Conservation (phyloP, 2,329 filamentous ascomycete species). For the Colletotrichum plurivorum region DNA sequence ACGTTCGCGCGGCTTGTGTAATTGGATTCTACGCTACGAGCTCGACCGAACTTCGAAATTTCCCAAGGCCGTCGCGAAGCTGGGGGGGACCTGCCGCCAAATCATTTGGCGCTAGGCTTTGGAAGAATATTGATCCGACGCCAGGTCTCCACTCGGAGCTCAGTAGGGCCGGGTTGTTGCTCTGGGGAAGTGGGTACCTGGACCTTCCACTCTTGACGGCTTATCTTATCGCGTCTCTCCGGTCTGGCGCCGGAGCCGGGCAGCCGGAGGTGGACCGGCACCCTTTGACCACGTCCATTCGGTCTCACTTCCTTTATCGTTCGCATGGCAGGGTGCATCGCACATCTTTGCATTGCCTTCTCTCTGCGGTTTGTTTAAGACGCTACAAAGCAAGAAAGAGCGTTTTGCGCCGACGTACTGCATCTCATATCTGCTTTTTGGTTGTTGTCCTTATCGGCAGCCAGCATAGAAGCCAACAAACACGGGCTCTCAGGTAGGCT, state of each 20-base stretch:
- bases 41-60: slow-evolving; percentile 54
- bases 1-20: slow-evolving; percentile 34
- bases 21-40: slow-evolving; percentile 31
- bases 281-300: slow-evolving; percentile 18
- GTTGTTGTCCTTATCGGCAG: too few relatives aligned
- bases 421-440: too few relatives aligned
- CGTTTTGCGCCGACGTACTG: too few relatives aligned
- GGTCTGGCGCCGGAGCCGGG: slow-evolving; percentile 21
- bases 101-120: slow-evolving; percentile 56
- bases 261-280: slow-evolving; percentile 34
- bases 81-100: slow-evolving; percentile 57
- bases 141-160: slow-evolving; percentile 28
- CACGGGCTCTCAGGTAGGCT: too few relatives aligned
- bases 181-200: too few relatives aligned
- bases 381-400: too few relatives aligned
- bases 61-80: slow-evolving; percentile 51
- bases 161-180: slow-evolving; percentile 19
- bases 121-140: slow-evolving; percentile 54
- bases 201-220: too few relatives aligned
- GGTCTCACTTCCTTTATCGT: not conserved
- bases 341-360: too few relatives aligned
- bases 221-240: not conserved
- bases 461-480: too few relatives aligned
- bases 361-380: too few relatives aligned
- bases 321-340: not conserved